Evolutionary conservation across 2,329 filamentous ascomycete genomes (phyloP).

Genomic region (Trichothecium sympodiale): DNA sequence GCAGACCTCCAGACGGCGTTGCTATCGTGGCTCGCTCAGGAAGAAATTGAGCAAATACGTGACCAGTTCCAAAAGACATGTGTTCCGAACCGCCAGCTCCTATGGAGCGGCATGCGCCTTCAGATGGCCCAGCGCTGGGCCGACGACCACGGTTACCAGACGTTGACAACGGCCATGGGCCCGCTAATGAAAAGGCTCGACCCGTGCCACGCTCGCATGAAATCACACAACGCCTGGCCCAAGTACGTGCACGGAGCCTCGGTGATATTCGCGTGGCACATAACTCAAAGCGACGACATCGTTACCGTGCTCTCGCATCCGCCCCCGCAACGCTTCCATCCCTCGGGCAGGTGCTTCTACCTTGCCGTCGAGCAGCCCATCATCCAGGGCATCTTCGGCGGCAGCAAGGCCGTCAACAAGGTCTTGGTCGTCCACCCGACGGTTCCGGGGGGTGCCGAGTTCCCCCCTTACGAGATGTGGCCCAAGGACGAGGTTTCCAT

Average conservation of each 20-base stretch:
- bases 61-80: too few species aligned
- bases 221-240: background rate
- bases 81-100: slow-evolving; percentile 4
- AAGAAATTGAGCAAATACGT: too few species aligned
- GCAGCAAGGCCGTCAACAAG: slow-evolving; percentile 2
- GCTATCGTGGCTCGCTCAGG: too few species aligned
- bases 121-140: slow-evolving; percentile 9
- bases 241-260: slow-evolving; percentile 11
- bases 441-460: too few species aligned
- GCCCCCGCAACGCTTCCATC: slow-evolving; percentile 9
- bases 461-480: too few species aligned
- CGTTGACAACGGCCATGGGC: slow-evolving; percentile 9
- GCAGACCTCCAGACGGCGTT: too few species aligned
- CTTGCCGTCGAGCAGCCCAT: slow-evolving; percentile 10
- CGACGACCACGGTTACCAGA: slow-evolving; percentile 6
- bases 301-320: slow-evolving; percentile 9
- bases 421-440: slow-evolving; percentile 5
- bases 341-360: slow-evolving; percentile 6
- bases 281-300: slow-evolving; percentile 5
- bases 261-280: slow-evolving; percentile 8
- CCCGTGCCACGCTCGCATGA: background rate
- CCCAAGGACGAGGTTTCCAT: too few species aligned
- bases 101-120: slow-evolving; percentile 10
- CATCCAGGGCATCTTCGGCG: slow-evolving; percentile 6
- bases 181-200: slow-evolving; percentile 5